A percentile compares a stretch with the other conserved stretches of the same genome.
These are phyloP conservation scores for Sarcocystis neurona DNA, from an alignment of 169 alveolate species.

Conservation along the genomic window DNA sequence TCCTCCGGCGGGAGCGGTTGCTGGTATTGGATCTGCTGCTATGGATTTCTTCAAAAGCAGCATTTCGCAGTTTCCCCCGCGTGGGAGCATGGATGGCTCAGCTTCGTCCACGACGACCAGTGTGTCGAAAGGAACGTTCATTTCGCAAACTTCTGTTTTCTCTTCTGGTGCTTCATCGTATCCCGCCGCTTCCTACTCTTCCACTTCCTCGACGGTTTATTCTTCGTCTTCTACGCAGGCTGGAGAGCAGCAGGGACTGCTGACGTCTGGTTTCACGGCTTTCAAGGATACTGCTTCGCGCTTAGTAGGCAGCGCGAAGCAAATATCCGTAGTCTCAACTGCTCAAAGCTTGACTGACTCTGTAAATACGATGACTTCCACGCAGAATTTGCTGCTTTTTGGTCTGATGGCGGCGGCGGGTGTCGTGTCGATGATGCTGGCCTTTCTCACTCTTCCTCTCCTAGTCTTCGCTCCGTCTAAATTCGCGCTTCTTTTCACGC, in stretches of 20 bases:
- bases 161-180: too few species aligned
- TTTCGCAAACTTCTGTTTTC: too few species aligned
- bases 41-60: too few species aligned
- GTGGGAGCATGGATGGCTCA: too few species aligned
- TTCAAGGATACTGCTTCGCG: conserved; percentile 61
- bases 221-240: too few species aligned
- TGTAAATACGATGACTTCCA: conserved; percentile 48
- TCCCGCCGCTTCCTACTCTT: too few species aligned
- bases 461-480: conserved; percentile 65
- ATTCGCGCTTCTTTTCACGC: conserved; percentile 59
- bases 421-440: conserved; percentile 58
- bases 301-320: conserved; percentile 50
- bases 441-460: conserved; percentile 64
- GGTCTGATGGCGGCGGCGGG: conserved; percentile 65
- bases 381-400: conserved; percentile 61
- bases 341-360: conserved; percentile 1
- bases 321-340: conserved; percentile 51
- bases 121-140: too few species aligned
- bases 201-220: too few species aligned
- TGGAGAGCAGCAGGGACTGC: conserved; percentile 54
- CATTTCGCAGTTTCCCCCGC: too few species aligned
- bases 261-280: conserved; percentile 58
- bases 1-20: too few species aligned
- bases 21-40: too few species aligned
- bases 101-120: too few species aligned